Evolutionary conservation across 805 yeast genomes (phyloP), one percentile per base, ranked within the genome.

Genomic region (Ogataea salicorniae): DNA sequence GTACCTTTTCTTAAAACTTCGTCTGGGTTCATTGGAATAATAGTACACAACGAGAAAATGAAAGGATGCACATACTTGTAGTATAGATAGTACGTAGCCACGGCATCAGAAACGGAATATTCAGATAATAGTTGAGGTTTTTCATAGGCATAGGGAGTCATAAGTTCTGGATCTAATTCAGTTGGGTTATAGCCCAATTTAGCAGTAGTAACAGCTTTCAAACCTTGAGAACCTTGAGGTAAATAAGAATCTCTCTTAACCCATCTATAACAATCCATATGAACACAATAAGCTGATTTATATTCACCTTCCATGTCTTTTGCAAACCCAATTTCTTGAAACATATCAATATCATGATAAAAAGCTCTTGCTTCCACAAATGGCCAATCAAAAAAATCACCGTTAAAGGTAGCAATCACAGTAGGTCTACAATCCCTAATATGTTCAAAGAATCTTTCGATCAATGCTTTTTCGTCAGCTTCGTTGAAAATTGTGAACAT

Each of bases 351-450:
- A 15, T 87, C 97, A 64, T 94, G 95, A 49, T 80, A 80, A 20
- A 82, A 70, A 2, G 97, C 84, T 62, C 99, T 75, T 14, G 87
- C 84, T 56, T 91, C 98, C 2, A 94, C 92, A 63, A 90, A 94
- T 1, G 99, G 99, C 98, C 99, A 94, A 73, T 94, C 99, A 69
- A 94, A 94, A 62, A 91, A 92, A 64, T 94, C 99, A 74, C 99
- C 99, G 69, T 94, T 94, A 60, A 88, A 94, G 0, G 99, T 94
- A 1, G 97, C 96, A 46, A 95, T 94, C n/a, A 94, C 96, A 0
- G 98, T 92, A 1, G 99, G 99, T 55, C 79, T 76, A 3, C 77
- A 86, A 39, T 94, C 98, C 52, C 90, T 72, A 22, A 94, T 79
- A 63, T 94, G 99, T 56, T 87, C 96, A 63, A 88, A 95, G 61